These are phyloP conservation scores for Nakazawaea ernobii DNA, from an alignment of 805 yeast species.

Conservation along the genomic window DNA sequence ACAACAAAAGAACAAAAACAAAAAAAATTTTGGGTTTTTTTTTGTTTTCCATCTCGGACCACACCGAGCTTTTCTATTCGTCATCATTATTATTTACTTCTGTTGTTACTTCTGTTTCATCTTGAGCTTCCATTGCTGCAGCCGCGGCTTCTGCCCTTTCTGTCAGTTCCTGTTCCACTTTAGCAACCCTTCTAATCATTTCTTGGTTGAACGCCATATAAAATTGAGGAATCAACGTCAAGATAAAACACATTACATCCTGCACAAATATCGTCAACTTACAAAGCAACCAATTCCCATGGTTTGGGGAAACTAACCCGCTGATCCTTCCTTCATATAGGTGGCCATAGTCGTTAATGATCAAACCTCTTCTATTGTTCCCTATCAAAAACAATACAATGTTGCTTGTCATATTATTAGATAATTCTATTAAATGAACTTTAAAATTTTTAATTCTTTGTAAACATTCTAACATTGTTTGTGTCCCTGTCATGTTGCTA, in stretches of 20 bases:
- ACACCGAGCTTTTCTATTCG: background rate
- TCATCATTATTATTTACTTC: background rate
- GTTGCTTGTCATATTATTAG: background rate
- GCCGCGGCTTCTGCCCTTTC: background rate
- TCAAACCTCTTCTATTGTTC: slow-evolving; percentile 7
- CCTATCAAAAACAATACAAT: slow-evolving; percentile 5
- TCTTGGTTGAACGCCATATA: slow-evolving; percentile 8
- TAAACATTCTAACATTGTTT: background rate
- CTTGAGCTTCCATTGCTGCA: background rate
- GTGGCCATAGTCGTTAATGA: background rate
- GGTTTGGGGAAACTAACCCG: background rate
- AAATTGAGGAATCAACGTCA: slow-evolving; percentile 6
- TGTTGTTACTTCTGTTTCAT: background rate
- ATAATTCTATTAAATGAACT: background rate
- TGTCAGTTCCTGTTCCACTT: slow-evolving; percentile 5
- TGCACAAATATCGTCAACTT: background rate
- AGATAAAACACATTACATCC: slow-evolving; percentile 6
- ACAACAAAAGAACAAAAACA: background rate
- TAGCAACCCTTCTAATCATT: slow-evolving; percentile 2
- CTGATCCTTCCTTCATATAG: background rate
- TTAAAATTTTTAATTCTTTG: background rate
- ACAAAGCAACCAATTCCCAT: background rate
- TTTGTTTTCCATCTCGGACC: background rate
- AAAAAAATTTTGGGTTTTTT: background rate
- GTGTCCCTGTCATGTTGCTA: background rate